Evolutionary conservation across 2,329 filamentous ascomycete genomes (phyloP).

Genomic region (Microsporum audouinii): DNA sequence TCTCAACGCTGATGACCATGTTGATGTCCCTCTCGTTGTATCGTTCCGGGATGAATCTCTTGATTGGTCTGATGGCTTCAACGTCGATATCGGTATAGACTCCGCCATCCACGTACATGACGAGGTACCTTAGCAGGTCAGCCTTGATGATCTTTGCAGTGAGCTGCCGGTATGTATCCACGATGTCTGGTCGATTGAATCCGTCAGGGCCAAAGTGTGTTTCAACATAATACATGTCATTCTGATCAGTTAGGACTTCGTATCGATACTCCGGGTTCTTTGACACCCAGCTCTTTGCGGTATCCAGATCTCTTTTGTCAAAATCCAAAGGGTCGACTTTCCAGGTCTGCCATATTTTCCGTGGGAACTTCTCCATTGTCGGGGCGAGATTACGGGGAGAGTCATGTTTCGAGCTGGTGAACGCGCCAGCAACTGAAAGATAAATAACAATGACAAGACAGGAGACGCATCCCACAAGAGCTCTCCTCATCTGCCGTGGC

Average conservation of each 20-base stretch:
- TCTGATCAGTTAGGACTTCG: conserved; percentile 58
- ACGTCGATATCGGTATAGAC: conserved; percentile 51
- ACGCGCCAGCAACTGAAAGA: conserved; percentile 35
- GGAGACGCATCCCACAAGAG: conserved; percentile 38
- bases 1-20: conserved; percentile 59
- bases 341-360: conserved; percentile 70
- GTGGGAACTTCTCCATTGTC: conserved; percentile 40
- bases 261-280: conserved; percentile 58
- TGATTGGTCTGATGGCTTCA: conserved; percentile 42
- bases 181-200: conserved; percentile 55
- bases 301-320: conserved; percentile 50
- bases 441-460: conserved; percentile 38
- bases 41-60: conserved; percentile 51
- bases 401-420: conserved; percentile 19
- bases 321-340: conserved; percentile 57
- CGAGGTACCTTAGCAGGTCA: conserved; percentile 53
- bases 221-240: conserved; percentile 57
- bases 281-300: conserved; percentile 52
- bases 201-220: conserved; percentile 54
- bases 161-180: conserved; percentile 49
- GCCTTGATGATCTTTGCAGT: conserved; percentile 56
- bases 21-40: conserved; percentile 55
- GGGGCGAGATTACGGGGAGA: conserved; percentile 12
- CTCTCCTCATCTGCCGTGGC: conserved; percentile 40
- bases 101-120: conserved; percentile 57